Evolutionary conservation across 169 alveolate genomes (phyloP).

Genomic region (Ichthyophthirius multifiliis): DNA sequence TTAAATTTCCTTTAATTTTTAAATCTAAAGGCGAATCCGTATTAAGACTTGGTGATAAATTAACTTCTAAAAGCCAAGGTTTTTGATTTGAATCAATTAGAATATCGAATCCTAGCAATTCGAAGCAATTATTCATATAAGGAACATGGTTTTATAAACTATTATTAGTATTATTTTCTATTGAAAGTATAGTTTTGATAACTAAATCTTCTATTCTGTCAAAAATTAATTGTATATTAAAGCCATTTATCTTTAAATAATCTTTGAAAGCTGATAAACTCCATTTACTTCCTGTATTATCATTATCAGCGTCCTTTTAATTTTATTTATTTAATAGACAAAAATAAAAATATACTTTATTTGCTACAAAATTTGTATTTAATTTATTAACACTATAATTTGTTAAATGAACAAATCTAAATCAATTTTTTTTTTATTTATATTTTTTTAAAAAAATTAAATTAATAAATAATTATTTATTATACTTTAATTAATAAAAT

Average conservation of each 20-base stretch:
- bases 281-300: conserved; percentile 77
- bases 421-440: conserved; percentile 15
- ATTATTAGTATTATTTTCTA: conserved; percentile 36
- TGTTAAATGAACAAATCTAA: conserved; percentile 72
- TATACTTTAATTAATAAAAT: too few species aligned
- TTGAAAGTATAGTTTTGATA: conserved; percentile 62
- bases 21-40: conserved; percentile 73
- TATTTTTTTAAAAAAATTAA: neutral
- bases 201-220: conserved; percentile 69
- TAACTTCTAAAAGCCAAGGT: conserved; percentile 86
- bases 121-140: conserved; percentile 68
- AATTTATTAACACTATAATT: conserved; percentile 78
- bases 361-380: conserved; percentile 55
- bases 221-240: conserved; percentile 53
- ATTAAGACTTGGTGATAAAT: conserved; percentile 79
- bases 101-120: conserved; percentile 85
- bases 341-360: neutral
- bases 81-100: conserved; percentile 70
- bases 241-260: conserved; percentile 52
- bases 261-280: conserved; percentile 62
- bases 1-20: conserved; percentile 74
- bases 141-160: conserved; percentile 52
- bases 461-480: neutral
- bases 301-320: conserved; percentile 48
- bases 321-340: neutral